A percentile compares a stretch with the other conserved stretches of the same genome.
These are phyloP conservation scores for Vigna radiata DNA, from an alignment of 306 rosid genomes.

Conservation along the genomic window DNA sequence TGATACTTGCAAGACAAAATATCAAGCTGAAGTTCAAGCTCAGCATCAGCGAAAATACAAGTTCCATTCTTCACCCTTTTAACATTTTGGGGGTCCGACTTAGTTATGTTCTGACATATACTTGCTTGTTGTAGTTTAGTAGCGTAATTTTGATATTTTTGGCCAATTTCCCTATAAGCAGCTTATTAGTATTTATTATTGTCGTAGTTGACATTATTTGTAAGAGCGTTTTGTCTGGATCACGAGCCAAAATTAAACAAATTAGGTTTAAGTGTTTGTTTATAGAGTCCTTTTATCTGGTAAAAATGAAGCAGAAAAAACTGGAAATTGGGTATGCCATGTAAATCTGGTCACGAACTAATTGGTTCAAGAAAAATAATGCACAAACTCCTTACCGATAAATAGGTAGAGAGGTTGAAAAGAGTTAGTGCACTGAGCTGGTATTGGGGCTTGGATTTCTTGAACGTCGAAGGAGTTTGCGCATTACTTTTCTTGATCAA, in stretches of 20 bases:
- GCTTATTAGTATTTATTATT: background rate
- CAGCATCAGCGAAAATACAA: conserved; percentile 76
- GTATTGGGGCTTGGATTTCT: too few relatives aligned
- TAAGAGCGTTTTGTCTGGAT: background rate
- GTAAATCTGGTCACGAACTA: background rate
- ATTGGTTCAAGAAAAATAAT: too few relatives aligned
- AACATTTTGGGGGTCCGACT: background rate
- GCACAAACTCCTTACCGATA: too few relatives aligned
- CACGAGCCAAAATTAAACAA: conserved; percentile 15
- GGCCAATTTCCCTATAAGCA: conserved; percentile 1
- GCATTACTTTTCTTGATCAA: too few relatives aligned
- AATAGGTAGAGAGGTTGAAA: too few relatives aligned
- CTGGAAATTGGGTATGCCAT: conserved; percentile 5
- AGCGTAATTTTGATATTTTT: conserved; percentile 5
- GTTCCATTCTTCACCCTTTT: conserved; percentile 42
- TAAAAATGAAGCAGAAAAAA: conserved; percentile 2
- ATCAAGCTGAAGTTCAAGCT: conserved; percentile 94
- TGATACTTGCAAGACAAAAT: conserved; percentile 95
- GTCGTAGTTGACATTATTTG: conserved; percentile 3
- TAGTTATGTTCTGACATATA: background rate
- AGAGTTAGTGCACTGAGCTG: too few relatives aligned
- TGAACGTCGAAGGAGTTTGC: too few relatives aligned
- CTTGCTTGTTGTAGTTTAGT: background rate
- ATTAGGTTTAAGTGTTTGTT: conserved; percentile 20
- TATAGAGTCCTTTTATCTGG: background rate